Evolutionary conservation across 73 alveolate genomes (phyloP).

Genomic region (Tetrahymena elliotti): DNA sequence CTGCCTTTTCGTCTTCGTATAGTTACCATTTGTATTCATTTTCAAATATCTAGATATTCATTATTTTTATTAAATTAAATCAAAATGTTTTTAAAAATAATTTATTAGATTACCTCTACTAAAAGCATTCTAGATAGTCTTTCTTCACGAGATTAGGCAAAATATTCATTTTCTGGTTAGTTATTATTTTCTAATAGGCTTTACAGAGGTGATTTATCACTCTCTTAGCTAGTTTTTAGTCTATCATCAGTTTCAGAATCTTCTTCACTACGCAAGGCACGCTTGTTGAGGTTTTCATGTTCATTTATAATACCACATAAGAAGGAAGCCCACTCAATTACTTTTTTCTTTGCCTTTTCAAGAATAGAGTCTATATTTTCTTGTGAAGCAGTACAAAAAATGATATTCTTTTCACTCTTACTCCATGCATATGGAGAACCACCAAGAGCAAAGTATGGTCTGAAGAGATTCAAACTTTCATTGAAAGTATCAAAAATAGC

Average conservation of each 20-base stretch:
- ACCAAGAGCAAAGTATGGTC: slow-evolving; percentile 47
- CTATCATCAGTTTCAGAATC: slow-evolving; percentile 14
- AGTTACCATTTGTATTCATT: slow-evolving; percentile 28
- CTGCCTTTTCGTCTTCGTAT: slow-evolving; percentile 33
- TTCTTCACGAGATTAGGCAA: slow-evolving; percentile 34
- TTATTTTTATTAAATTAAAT: neutral
- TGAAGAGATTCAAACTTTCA: slow-evolving; percentile 55
- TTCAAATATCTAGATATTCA: slow-evolving; percentile 11
- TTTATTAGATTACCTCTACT: neutral
- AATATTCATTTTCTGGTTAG: slow-evolving; percentile 3
- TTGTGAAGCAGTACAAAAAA: neutral
- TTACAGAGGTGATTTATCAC: neutral
- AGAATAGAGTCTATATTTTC: neutral
- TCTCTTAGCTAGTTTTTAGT: slow-evolving; percentile 2
- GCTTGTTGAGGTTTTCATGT: slow-evolving; percentile 7
- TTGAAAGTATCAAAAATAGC: slow-evolving; percentile 67
- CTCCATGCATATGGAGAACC: slow-evolving; percentile 40
- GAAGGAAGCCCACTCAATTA: slow-evolving; percentile 18
- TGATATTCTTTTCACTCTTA: neutral
- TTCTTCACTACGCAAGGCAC: slow-evolving; percentile 4
- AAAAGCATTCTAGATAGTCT: slow-evolving; percentile 35
- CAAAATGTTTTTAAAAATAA: neutral
- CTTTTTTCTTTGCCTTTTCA: slow-evolving; percentile 4
- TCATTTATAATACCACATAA: slow-evolving; percentile 21
- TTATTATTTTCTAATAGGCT: slow-evolving; percentile 17